Evolutionary conservation across 371 early-diverging fungal genomes (phyloP), one percentile per base, ranked within the genome.

Genomic region (Chytridium lagenaria): DNA sequence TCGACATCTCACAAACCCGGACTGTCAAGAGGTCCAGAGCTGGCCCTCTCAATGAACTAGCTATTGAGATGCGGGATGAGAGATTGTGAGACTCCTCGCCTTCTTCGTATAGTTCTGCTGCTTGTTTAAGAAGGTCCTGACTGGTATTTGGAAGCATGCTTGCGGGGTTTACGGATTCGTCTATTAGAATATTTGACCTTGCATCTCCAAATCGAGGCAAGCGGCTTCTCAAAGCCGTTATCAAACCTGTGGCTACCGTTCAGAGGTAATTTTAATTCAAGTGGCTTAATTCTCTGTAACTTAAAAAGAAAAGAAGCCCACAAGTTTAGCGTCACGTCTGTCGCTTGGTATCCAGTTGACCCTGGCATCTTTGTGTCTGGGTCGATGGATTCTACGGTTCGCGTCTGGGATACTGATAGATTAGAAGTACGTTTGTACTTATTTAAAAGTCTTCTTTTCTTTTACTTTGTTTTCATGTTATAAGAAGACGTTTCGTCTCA

Each of bases 301-400:
- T 26, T 59, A 30, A 19, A 36, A 3, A 89, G 87, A 59, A 66
- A 65, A 1, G 65, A 83, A 39, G 84, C 87, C 33, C 94, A 95
- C 80, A 67, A 78, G 50, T 90, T 87, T 72, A 84, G 87, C 23
- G 85, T 94, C 2, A 88, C 93, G 3, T 86, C 86, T n/a, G 87
- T 92, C 0, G 77, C 82, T 0, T 95, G 96, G 96, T 95, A 92
- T 70, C 93, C 94, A 0, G 86, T 91, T 61, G 95, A 96, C 78
- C 89, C 88, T 3, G 94, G 95, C 55, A 86, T 95, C 84, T 93
- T 96, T 76, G 88, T 92, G 0, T 92, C 93, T 1, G 89, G 91
- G 0, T 93, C 95, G 0, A 90, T 90, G 71, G 96, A 95, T 78
- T 79, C 84, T 31, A 89, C 90, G 0, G 81, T 96, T 26, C 90